Percentiles rank a stretch among this genome's conserved stretches.
Evolutionary conservation across 2,329 filamentous ascomycete species (phyloP).

Genomic region (Nothomitra cinnamomea): DNA sequence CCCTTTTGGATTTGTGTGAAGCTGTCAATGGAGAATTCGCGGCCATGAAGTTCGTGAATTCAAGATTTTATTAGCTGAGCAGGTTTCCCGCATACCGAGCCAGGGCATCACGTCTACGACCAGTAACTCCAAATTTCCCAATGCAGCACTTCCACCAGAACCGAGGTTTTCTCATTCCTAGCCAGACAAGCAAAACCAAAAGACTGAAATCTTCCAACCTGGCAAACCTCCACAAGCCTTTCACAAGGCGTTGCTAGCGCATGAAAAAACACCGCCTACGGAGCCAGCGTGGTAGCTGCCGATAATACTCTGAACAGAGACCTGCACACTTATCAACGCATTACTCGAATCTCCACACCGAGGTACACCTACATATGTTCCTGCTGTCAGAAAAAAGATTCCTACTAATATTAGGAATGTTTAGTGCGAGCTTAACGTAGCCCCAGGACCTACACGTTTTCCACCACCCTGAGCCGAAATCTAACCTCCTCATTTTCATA

Average conservation of each 20-base stretch:
- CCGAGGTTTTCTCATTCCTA: not conserved
- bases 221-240: not conserved
- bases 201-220: not conserved
- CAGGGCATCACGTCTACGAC: no score
- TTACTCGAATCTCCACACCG: constrained; percentile 1
- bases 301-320: constrained; percentile 52
- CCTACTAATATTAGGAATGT: constrained; percentile 58
- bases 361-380: constrained; percentile 54
- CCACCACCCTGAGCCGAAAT: constrained; percentile 37
- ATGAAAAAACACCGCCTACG: constrained; percentile 60
- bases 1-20: no score
- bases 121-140: no score
- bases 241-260: constrained; percentile 47
- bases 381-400: constrained; percentile 62
- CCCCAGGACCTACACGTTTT: constrained; percentile 35
- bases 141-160: no score
- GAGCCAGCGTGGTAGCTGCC: constrained; percentile 47
- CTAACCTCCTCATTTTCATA: constrained; percentile 54
- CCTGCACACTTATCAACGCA: constrained; percentile 9
- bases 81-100: no score
- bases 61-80: no score
- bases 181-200: not conserved
- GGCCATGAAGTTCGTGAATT: no score
- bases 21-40: no score
- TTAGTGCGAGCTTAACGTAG: constrained; percentile 42